Base-by-base conservation (phyloP, 1,139 yeast genomes). In the Yamadazyma dendronema region DNA sequence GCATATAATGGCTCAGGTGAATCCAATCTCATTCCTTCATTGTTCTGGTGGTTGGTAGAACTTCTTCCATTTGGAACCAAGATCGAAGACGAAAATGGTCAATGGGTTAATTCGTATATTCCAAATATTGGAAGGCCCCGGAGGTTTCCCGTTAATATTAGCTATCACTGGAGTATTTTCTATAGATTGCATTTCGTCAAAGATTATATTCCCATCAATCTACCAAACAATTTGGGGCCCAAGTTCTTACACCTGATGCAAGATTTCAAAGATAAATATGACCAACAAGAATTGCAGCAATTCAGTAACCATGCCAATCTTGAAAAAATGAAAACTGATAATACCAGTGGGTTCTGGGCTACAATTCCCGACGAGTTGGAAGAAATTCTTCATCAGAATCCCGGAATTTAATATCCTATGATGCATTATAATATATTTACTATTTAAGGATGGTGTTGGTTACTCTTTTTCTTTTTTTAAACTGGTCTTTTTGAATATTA, bases 1-100 rank as follows among this genome's bases (percentile, higher is more conserved):
- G 70, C 72, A 2, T 53, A 69, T 32, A 76, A 72, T 1, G 31
- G 31, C 17, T 28, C 37, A 4, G 41, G 49, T 2, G 54, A 54
- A 21, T 54, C 50, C 14, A 35, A 50, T 4, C 13, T 5, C 4
- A 11, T 47, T 1, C 35, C 39, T 19, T 42, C 63, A 2, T 8
- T 73, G 0, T 48, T 63, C 7, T 81, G 86, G 86, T 80, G 85
- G 85, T 2, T 70, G 2, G 53, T 79, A n/a, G 88, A 81, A 48
- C 54, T 74, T 12, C 43, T 81, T 9, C 86, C 87, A 1, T 50
- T 79, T 29, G 79, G 79, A 0, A 65, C 71, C 16, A 69, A 72
- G 43, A 56, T 69, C 24, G 79, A 77, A 46, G 63, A 72, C 46
- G 44, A 49, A 4, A 49, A 58, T 9, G 78, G 78, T 2, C 29